A percentile compares a stretch with the other conserved stretches of the same genome.
These are phyloP conservation scores for Zygosaccharomyces gambellarensis DNA, from an alignment of 805 yeast species.

Conservation along the genomic window DNA sequence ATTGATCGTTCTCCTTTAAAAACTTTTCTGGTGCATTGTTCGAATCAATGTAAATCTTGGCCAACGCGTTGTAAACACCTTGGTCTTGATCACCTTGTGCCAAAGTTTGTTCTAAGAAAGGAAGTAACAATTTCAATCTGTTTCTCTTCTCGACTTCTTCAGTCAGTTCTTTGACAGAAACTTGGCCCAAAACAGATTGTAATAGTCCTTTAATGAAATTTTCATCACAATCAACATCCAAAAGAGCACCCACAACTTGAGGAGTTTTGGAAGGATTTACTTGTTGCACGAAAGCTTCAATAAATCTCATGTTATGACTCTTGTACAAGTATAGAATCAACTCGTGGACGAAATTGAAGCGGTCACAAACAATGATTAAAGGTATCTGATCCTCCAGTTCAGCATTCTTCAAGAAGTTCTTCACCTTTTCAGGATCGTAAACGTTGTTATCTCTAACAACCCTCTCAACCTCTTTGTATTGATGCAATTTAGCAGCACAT, in stretches of 20 bases:
- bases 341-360: slow-evolving; percentile 87
- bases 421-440: slow-evolving; percentile 95
- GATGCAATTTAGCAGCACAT: slow-evolving; percentile 86
- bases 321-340: slow-evolving; percentile 89
- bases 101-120: slow-evolving; percentile 86
- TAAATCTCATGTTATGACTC: slow-evolving; percentile 91
- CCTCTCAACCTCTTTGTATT: slow-evolving; percentile 90
- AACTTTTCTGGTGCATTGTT: slow-evolving; percentile 97
- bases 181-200: slow-evolving; percentile 85
- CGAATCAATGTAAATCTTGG: slow-evolving; percentile 95
- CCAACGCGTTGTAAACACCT: slow-evolving; percentile 90
- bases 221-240: slow-evolving; percentile 98
- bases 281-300: slow-evolving; percentile 96
- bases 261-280: slow-evolving; percentile 96
- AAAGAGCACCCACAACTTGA: slow-evolving; percentile 90
- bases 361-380: slow-evolving; percentile 91
- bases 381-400: slow-evolving; percentile 93
- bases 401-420: slow-evolving; percentile 93
- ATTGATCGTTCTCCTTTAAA: slow-evolving; percentile 81
- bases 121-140: slow-evolving; percentile 83
- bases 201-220: slow-evolving; percentile 72
- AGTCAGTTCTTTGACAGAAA: slow-evolving; percentile 84
- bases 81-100: slow-evolving; percentile 81
- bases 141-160: slow-evolving; percentile 95
- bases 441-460: slow-evolving; percentile 90